These are phyloP conservation scores for Novymonas esmeraldas DNA, from an alignment of 208 protist species.

Conservation along the genomic window DNA sequence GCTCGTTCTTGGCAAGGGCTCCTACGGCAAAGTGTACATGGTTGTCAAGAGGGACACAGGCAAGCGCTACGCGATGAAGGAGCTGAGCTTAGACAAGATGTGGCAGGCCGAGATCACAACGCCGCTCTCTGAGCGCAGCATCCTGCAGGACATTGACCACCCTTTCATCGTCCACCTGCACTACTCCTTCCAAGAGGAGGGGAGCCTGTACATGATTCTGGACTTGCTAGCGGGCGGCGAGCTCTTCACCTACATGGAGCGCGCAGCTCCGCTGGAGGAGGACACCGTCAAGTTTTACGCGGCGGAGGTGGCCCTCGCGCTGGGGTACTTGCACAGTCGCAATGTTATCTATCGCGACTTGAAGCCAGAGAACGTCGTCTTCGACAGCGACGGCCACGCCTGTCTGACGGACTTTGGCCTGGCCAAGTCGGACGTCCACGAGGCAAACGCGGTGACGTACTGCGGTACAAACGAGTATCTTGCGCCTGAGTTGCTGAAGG, in stretches of 20 bases:
- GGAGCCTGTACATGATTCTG: slow-evolving; percentile 92
- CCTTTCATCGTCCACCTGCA: slow-evolving; percentile 96
- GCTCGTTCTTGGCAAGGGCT: slow-evolving; percentile 89
- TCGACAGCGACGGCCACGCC: slow-evolving; percentile 85
- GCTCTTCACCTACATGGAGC: slow-evolving; percentile 86
- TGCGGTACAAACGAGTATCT: slow-evolving; percentile 92
- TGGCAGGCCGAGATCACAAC: slow-evolving; percentile 33
- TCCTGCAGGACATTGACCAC: slow-evolving; percentile 92
- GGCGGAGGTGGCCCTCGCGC: slow-evolving; percentile 88
- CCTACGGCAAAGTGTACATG: slow-evolving; percentile 93
- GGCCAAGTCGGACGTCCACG: slow-evolving; percentile 75
- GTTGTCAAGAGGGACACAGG: slow-evolving; percentile 87
- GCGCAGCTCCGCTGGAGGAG: slow-evolving; percentile 65
- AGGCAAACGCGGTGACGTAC: slow-evolving; percentile 79
- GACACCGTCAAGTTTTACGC: slow-evolving; percentile 90
- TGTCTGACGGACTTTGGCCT: slow-evolving; percentile 93
- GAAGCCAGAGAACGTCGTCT: slow-evolving; percentile 92
- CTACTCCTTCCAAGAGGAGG: slow-evolving; percentile 95
- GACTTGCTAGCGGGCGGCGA: slow-evolving; percentile 94
- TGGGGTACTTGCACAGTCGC: slow-evolving; percentile 92
- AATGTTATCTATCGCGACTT: slow-evolving; percentile 95
- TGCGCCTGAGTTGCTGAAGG: slow-evolving; percentile 93
- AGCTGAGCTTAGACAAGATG: slow-evolving; percentile 85
- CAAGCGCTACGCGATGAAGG: slow-evolving; percentile 93
- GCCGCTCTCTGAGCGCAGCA: slow-evolving; percentile 82